These are phyloP conservation scores for Gaertneriomyces semiglobifer DNA, from an alignment of 192 early-diverging fungal species.

Conservation along the genomic window DNA sequence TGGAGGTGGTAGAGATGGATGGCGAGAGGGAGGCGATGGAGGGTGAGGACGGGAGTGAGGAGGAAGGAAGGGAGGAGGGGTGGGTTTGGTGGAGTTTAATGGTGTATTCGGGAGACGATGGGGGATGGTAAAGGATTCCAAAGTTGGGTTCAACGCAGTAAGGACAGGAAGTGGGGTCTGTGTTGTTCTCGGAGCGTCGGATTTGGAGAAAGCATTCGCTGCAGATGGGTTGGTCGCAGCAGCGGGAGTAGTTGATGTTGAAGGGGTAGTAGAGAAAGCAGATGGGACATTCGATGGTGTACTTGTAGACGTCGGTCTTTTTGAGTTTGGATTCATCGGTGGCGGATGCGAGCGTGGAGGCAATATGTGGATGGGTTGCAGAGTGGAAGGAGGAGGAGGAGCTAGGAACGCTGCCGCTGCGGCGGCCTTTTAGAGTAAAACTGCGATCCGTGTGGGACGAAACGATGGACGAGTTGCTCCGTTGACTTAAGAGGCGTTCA, in stretches of 20 bases:
- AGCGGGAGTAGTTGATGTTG: slow-evolving; percentile 89
- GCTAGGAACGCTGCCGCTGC: slow-evolving; percentile 5
- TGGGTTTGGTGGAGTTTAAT: slow-evolving; percentile 16
- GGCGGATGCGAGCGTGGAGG: slow-evolving; percentile 14
- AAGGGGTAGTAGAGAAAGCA: slow-evolving; percentile 92
- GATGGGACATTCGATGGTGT: slow-evolving; percentile 87
- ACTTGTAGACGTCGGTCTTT: slow-evolving; percentile 28
- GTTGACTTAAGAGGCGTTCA: not conserved
- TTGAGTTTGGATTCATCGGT: slow-evolving; percentile 18
- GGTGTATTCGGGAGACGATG: slow-evolving; percentile 16
- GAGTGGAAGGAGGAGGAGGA: slow-evolving; percentile 6
- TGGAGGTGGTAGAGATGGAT: slow-evolving; percentile 3
- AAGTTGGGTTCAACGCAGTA: slow-evolving; percentile 85
- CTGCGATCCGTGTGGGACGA: not conserved
- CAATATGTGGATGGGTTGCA: slow-evolving; percentile 19
- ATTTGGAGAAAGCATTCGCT: slow-evolving; percentile 98
- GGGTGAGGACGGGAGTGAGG: not conserved
- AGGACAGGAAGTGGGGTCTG: slow-evolving; percentile 77
- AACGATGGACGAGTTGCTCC: not conserved
- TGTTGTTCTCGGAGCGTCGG: slow-evolving; percentile 65
- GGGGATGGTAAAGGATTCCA: slow-evolving; percentile 68
- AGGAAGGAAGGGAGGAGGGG: slow-evolving; percentile 4
- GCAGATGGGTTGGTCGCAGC: slow-evolving; percentile 94
- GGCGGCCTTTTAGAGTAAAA: not conserved
- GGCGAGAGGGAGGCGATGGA: not conserved